A percentile compares a stretch with the other conserved stretches of the same genome.
Evolutionary conservation across 2,329 filamentous ascomycete genomes (phyloP).

Genomic region (Xylariales sp.): DNA sequence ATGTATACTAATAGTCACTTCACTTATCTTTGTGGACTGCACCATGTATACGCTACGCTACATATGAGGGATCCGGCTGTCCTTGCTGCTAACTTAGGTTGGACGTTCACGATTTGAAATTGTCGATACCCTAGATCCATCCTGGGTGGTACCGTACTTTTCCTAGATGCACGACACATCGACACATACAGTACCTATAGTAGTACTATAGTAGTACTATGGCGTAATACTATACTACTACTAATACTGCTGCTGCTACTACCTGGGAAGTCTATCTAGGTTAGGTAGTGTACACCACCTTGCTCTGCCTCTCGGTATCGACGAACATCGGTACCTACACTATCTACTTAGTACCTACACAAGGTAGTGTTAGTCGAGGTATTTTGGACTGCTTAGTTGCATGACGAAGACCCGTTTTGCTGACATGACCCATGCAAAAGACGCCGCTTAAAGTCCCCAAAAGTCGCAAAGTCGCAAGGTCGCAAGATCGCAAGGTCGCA

Average conservation of each 20-base stretch:
- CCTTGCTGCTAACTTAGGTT: conserved; percentile 12
- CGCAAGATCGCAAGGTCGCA: no score
- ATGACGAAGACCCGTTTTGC: conserved; percentile 33
- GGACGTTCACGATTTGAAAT: conserved; percentile 36
- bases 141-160: conserved; percentile 3
- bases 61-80: not conserved
- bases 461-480: not conserved
- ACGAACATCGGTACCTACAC: not conserved
- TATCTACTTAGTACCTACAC: no score
- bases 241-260: no score
- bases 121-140: conserved; percentile 21
- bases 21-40: conserved; percentile 13
- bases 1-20: not conserved
- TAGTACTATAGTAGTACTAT: no score
- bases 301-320: not conserved
- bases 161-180: not conserved
- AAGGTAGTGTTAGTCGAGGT: no score
- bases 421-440: conserved; percentile 32
- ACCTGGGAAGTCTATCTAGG: no score
- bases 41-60: not conserved
- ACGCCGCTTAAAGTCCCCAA: conserved; percentile 15
- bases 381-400: conserved; percentile 32
- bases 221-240: not conserved
- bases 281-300: not conserved
- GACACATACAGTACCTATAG: no score